These are phyloP conservation scores for Syncephalastrum racemosum DNA, from an alignment of 371 early-diverging fungal species.

Conservation along the genomic window DNA sequence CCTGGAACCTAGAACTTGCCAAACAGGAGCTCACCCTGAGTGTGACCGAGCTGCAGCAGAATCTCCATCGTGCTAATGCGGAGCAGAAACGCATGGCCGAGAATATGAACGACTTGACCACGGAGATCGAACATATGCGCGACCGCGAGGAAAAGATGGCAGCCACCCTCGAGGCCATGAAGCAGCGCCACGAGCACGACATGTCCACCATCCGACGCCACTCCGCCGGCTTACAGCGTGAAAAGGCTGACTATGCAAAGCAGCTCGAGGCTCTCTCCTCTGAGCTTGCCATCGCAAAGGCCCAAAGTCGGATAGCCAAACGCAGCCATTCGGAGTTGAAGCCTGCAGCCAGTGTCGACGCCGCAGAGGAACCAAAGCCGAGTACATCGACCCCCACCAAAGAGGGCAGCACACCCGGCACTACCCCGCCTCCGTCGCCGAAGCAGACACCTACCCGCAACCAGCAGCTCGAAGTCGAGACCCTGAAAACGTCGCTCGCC, in stretches of 20 bases:
- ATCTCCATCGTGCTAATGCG: slow-evolving; percentile 45
- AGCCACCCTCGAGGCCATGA: slow-evolving; percentile 50
- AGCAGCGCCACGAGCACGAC: slow-evolving; percentile 69
- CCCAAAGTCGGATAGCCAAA: slow-evolving; percentile 26
- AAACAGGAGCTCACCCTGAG: slow-evolving; percentile 58
- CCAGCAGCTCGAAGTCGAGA: slow-evolving; percentile 45
- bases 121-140: slow-evolving; percentile 64
- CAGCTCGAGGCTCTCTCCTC: slow-evolving; percentile 59
- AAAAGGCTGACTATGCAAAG: slow-evolving; percentile 55
- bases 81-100: slow-evolving; percentile 56
- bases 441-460: slow-evolving; percentile 23
- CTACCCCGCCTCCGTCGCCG: slow-evolving; percentile 18
- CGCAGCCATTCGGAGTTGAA: slow-evolving; percentile 11
- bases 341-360: neutral
- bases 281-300: slow-evolving; percentile 50
- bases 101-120: slow-evolving; percentile 50
- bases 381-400: slow-evolving; percentile 5
- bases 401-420: slow-evolving; percentile 1
- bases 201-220: slow-evolving; percentile 58
- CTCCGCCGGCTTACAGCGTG: slow-evolving; percentile 58
- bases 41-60: slow-evolving; percentile 54
- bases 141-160: slow-evolving; percentile 64
- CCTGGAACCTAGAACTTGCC: slow-evolving; percentile 61
- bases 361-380: slow-evolving; percentile 4
- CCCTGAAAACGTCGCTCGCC: slow-evolving; percentile 43